Conservation (phyloP, 2,329 filamentous ascomycete genomes). For the Fusarium pseudoanthophilum region DNA sequence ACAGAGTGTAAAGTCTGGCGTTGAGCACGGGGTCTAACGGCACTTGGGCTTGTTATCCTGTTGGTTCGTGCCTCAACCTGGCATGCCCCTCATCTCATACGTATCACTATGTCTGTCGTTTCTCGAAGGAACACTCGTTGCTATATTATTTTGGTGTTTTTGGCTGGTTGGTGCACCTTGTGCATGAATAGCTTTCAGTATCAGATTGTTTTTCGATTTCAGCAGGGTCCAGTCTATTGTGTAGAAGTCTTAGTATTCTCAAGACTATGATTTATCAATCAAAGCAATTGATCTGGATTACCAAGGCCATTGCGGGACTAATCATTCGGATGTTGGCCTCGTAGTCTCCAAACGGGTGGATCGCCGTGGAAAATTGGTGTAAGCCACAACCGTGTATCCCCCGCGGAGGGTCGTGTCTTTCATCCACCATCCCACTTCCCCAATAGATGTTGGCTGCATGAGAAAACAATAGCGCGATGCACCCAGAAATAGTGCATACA, state of each 20-base stretch:
- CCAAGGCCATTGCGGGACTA: neutral
- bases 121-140: neutral
- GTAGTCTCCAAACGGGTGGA: neutral
- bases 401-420: neutral
- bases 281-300: neutral
- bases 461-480: constrained; percentile 10
- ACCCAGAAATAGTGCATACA: neutral
- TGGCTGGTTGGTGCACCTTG: neutral
- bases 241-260: neutral
- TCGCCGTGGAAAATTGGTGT: neutral
- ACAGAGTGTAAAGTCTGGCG: neutral
- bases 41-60: neutral
- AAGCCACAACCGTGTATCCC: neutral
- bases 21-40: neutral
- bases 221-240: neutral
- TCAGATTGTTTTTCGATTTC: neutral
- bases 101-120: neutral
- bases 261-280: neutral
- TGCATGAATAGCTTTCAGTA: neutral
- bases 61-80: neutral
- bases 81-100: neutral
- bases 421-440: neutral
- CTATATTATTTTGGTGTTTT: neutral
- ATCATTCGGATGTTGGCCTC: neutral
- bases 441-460: constrained; percentile 18